Evolutionary conservation across 2,329 filamentous ascomycete genomes (phyloP).

Genomic region (Penicillium brevicompactum): DNA sequence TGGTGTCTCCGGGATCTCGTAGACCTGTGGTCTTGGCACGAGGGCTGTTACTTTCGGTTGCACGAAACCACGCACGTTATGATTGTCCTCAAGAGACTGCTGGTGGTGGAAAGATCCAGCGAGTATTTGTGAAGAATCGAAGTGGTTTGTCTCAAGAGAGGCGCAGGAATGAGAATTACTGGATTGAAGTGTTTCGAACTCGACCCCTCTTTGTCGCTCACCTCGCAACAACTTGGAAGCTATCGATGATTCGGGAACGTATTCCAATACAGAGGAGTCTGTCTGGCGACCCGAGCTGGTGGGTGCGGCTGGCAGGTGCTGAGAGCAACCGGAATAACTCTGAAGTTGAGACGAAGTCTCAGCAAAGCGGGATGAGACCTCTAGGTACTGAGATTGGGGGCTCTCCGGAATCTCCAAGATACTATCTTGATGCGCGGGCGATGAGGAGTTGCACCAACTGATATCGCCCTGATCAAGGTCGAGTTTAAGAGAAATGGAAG

Average conservation of each 20-base stretch:
- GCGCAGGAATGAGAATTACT: background rate
- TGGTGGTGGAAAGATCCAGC: background rate
- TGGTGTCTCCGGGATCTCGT: constrained; percentile 28
- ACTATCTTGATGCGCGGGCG: background rate
- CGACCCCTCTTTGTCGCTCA: background rate
- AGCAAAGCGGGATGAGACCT: background rate
- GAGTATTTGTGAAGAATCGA: background rate
- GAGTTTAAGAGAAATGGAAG: background rate
- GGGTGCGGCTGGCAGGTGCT: background rate
- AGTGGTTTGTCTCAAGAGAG: background rate
- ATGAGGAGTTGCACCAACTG: background rate
- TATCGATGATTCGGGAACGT: background rate
- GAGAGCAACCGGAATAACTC: background rate
- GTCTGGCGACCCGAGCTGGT: background rate
- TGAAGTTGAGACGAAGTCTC: background rate
- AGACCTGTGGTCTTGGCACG: background rate
- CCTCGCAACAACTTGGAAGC: background rate
- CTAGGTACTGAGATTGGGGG: background rate
- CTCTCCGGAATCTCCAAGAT: constrained; percentile 3
- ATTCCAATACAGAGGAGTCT: background rate
- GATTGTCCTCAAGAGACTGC: background rate
- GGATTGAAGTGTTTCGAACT: background rate
- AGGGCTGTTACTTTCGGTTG: background rate
- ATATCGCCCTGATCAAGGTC: background rate
- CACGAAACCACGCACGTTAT: background rate